Base-by-base conservation (phyloP, 2,329 filamentous ascomycete species). In the Emergomyces pasteurianus region DNA sequence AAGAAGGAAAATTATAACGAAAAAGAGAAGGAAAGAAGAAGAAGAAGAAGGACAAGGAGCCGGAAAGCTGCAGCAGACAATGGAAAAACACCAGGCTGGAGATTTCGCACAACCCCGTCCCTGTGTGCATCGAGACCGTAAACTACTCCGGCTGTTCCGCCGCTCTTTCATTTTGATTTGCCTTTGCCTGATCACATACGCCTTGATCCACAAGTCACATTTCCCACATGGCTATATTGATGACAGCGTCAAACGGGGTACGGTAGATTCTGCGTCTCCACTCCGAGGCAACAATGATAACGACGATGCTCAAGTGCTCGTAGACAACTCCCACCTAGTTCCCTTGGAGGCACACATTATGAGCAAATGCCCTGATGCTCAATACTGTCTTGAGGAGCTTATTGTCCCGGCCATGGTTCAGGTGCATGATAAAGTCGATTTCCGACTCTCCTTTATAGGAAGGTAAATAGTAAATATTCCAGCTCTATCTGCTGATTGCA, bases 271-370 rank as follows among this genome's bases (percentile, higher is more conserved):
- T n/a, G 38, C 40, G 18, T 43, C 21, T 14, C 18, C 55, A 6
- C 42, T 49, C 28, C 28, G 18, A 38, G 42, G 18, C 23, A 57
- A 58, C 59, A 58, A 63, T 21, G 28, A 63, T 61, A 43, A 47
- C n/a, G 50, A 26, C 7, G 28, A 9, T 40, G 38, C 26, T n/a
- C n/a, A n/a, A 18, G 38, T 23, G 36, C 28, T 21, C 53, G 50
- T 58, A 58, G 59, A 54, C 42, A 43, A 53, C 9, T 47, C 31
- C 57, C 63, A 61, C 40, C 68, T 63, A 61, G 87, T 97, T 4
- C 88, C 90, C 3, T 76, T 99, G 1, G 94, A 99, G 73, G 89
- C 90, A 60, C 92, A 97, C 73, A 94, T 97, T 68, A 99, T 97
- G 87, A 89, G 86, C 77, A 96, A 97, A 80, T 99, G 94, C 70